Percentiles rank a stretch among this genome's conserved stretches.
phyloP scores from a whole-genome alignment of 768 basidiomycete species.

The Glaciozyma martinii region DNA sequence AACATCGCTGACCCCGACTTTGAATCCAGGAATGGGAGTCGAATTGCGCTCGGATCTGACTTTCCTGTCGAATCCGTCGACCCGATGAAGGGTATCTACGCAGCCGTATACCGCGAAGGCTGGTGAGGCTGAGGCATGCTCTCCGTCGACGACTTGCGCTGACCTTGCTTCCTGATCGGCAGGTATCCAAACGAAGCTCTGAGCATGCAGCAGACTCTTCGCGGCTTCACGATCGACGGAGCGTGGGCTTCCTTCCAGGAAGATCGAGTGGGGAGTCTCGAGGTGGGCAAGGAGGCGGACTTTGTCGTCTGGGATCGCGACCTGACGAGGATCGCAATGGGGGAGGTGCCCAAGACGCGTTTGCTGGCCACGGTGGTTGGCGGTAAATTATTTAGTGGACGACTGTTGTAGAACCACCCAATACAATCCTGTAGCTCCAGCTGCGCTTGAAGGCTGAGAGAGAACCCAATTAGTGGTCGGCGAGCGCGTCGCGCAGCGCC shows the following conservation, averaged over 20 bases:
- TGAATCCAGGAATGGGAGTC: slow-evolving; percentile 37
- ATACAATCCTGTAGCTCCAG: no score
- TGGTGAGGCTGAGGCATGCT: slow-evolving; percentile 51
- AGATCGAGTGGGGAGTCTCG: slow-evolving; percentile 59
- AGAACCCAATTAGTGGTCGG: no score
- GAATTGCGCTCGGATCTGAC: slow-evolving; percentile 79
- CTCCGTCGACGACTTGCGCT: background rate
- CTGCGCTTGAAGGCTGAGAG: no score
- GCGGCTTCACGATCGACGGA: slow-evolving; percentile 75
- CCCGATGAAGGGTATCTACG: slow-evolving; percentile 81
- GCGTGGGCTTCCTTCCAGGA: slow-evolving; percentile 82
- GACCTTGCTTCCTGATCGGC: background rate
- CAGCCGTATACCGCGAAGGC: slow-evolving; percentile 71
- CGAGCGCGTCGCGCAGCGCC: no score
- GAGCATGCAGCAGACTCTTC: slow-evolving; percentile 66
- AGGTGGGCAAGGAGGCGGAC: slow-evolving; percentile 72
- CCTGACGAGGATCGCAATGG: slow-evolving; percentile 57
- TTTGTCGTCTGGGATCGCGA: slow-evolving; percentile 74
- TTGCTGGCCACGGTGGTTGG: slow-evolving; percentile 69
- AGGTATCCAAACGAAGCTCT: slow-evolving; percentile 73
- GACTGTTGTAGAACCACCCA: slow-evolving; percentile 12
- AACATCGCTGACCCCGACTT: no score
- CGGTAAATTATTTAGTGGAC: slow-evolving; percentile 46
- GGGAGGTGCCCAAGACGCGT: slow-evolving; percentile 57
- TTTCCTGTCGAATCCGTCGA: slow-evolving; percentile 90